phyloP scores from a whole-genome alignment of 2,329 filamentous ascomycete genomes.

The Clonostachys sp. region DNA sequence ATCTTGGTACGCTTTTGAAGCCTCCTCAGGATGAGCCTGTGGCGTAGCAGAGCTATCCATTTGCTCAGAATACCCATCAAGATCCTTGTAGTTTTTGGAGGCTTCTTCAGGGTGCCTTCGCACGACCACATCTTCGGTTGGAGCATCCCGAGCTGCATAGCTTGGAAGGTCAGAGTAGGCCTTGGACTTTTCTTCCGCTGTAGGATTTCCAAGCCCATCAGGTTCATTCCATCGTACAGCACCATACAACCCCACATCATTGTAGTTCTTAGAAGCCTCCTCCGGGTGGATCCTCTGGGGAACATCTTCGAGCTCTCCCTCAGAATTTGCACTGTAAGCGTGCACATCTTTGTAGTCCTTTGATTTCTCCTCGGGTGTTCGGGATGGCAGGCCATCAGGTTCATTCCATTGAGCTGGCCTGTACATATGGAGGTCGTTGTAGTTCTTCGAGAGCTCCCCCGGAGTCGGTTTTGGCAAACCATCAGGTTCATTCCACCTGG shows the following conservation, averaged over 20 bases:
- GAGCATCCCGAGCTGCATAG: conserved; percentile 12
- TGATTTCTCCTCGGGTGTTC: conserved; percentile 19
- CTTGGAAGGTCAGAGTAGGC: conserved; percentile 27
- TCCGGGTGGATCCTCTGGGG: conserved; percentile 20
- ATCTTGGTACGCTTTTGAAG: conserved; percentile 32
- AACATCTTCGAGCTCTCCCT: conserved; percentile 23
- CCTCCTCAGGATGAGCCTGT: conserved; percentile 25
- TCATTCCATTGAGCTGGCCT: conserved; percentile 20
- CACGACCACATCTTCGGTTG: neutral
- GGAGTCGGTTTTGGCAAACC: conserved; percentile 17
- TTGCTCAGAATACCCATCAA: conserved; percentile 22
- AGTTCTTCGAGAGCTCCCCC: conserved; percentile 33
- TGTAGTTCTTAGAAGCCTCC: conserved; percentile 28
- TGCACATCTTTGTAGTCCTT: conserved; percentile 27
- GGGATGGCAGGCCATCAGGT: conserved; percentile 14
- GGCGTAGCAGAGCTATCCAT: neutral
- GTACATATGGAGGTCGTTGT: conserved; percentile 28
- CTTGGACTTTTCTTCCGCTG: conserved; percentile 29
- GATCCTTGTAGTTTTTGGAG: conserved; percentile 21
- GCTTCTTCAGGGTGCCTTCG: conserved; percentile 20
- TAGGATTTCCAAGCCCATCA: conserved; percentile 3
- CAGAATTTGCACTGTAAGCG: conserved; percentile 17
- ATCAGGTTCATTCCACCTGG: conserved; percentile 29
- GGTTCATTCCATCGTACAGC: conserved; percentile 6
- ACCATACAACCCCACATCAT: conserved; percentile 25